phyloP scores from a whole-genome alignment of 2,329 filamentous ascomycete genomes.

The Colletotrichum ledebouriae region DNA sequence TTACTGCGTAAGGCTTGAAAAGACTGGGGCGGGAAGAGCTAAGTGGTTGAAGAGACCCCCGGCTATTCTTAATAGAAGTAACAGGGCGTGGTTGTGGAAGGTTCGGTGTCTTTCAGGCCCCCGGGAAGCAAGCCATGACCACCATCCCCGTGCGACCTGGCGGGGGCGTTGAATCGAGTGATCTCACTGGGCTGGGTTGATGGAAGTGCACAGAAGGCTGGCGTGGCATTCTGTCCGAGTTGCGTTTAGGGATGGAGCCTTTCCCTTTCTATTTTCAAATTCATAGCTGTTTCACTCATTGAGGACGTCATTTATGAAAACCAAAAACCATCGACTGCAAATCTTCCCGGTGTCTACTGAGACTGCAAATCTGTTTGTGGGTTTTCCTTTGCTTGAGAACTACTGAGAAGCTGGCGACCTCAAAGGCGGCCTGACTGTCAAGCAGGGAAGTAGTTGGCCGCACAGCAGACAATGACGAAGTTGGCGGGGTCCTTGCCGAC shows the following conservation, averaged over 20 bases:
- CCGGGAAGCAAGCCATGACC: constrained; percentile 35
- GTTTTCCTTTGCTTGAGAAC: neutral
- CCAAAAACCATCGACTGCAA: neutral
- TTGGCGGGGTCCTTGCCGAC: constrained; percentile 38
- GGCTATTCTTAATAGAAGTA: constrained; percentile 38
- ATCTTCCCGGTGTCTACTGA: too few species aligned
- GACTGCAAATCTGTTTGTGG: neutral
- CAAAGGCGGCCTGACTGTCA: neutral
- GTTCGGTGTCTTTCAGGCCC: constrained; percentile 43
- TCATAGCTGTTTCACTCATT: neutral
- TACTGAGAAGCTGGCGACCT: neutral
- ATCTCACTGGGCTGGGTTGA: constrained; percentile 38
- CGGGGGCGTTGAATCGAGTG: constrained; percentile 40
- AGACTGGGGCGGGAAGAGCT: constrained; percentile 21
- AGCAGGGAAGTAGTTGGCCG: constrained; percentile 17
- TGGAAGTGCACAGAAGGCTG: constrained; percentile 40
- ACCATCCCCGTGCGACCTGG: constrained; percentile 35
- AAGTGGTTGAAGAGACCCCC: constrained; percentile 32
- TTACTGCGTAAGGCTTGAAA: constrained; percentile 26
- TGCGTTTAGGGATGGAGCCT: neutral
- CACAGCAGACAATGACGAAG: constrained; percentile 39
- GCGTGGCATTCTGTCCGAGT: constrained; percentile 22
- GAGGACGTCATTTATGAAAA: neutral
- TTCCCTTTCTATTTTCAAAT: neutral
- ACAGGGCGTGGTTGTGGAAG: constrained; percentile 45